Percentiles rank a stretch among this genome's conserved stretches.
phyloP scores from a whole-genome alignment of 768 basidiomycete species.

The Lentinula sp. region DNA sequence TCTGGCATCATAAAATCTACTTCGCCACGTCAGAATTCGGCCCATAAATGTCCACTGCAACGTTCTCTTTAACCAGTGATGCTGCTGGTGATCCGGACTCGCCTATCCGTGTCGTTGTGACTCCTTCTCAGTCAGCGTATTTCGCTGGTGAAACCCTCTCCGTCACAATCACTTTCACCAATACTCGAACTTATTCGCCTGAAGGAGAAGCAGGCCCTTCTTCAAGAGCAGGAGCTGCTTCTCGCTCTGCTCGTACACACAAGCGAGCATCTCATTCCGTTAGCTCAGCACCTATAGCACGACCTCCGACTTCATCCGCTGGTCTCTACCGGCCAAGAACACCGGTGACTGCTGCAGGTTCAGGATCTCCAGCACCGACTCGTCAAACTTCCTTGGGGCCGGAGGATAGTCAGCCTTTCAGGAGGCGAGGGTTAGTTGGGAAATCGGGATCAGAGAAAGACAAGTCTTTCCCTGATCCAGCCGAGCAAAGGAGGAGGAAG shows the following conservation, averaged over 20 bases:
- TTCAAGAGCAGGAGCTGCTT: conserved; percentile 23
- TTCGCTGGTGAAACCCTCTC: conserved; percentile 89
- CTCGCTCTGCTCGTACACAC: conserved; percentile 35
- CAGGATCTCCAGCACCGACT: neutral
- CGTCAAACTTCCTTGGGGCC: neutral
- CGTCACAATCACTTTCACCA: conserved; percentile 83
- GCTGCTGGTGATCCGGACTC: conserved; percentile 25
- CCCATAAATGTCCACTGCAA: neutral
- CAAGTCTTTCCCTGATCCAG: conserved; percentile 36
- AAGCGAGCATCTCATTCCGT: conserved; percentile 75
- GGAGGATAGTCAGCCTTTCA: conserved; percentile 25
- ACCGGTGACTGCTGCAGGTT: conserved; percentile 19
- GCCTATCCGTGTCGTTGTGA: conserved; percentile 62
- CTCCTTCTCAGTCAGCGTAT: conserved; percentile 82
- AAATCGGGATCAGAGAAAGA: conserved; percentile 18
- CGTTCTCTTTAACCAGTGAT: neutral
- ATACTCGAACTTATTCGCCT: conserved; percentile 49
- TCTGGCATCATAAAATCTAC: neutral
- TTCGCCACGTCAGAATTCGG: conserved; percentile 2
- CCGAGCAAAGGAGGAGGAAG: conserved; percentile 49
- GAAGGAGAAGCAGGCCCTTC: conserved; percentile 13
- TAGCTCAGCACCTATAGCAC: conserved; percentile 74
- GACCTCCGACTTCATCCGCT: conserved; percentile 81
- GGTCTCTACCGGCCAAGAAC: conserved; percentile 29
- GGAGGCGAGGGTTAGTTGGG: conserved; percentile 52